Evolutionary conservation across 2,329 filamentous ascomycete genomes (phyloP).

Genomic region (Epicoccum sorghinum): DNA sequence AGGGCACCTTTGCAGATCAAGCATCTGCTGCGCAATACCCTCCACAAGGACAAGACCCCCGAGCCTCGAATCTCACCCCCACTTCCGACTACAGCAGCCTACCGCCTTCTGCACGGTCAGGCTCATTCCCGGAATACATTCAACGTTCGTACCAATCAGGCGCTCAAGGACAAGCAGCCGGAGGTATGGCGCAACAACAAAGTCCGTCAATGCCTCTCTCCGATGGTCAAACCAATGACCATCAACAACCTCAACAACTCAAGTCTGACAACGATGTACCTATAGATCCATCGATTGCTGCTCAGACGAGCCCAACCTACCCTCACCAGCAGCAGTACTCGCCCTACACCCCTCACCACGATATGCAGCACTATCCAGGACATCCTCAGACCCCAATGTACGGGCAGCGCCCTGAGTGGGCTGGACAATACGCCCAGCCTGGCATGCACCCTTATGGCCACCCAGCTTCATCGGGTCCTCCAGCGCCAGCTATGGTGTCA

Average conservation of each 20-base stretch:
- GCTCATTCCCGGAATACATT: conserved; percentile 86
- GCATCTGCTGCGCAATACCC: conserved; percentile 89
- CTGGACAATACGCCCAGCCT: conserved; percentile 59
- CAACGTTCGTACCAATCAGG: conserved; percentile 79
- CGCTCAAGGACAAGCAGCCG: conserved; percentile 74
- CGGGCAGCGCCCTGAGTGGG: conserved; percentile 74
- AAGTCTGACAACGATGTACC: conserved; percentile 97
- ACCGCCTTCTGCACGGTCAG: conserved; percentile 76
- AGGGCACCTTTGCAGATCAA: conserved; percentile 86
- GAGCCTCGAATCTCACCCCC: conserved; percentile 77
- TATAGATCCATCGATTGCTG: conserved; percentile 98
- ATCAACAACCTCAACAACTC: conserved; percentile 69
- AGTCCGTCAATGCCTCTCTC: conserved; percentile 93
- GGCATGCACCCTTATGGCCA: conserved; percentile 54
- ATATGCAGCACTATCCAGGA: conserved; percentile 79
- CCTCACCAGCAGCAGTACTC: conserved; percentile 81
- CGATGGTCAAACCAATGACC: conserved; percentile 76
- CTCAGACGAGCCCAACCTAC: conserved; percentile 90
- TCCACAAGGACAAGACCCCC: conserved; percentile 76
- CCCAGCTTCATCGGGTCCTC: conserved; percentile 63
- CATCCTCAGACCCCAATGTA: conserved; percentile 68
- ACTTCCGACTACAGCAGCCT: conserved; percentile 88
- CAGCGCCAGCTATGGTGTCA: conserved; percentile 63
- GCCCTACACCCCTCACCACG: conserved; percentile 82
- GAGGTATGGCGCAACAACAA: conserved; percentile 98